phyloP scores from a whole-genome alignment of 768 basidiomycete species.

The Serendipita indica region DNA sequence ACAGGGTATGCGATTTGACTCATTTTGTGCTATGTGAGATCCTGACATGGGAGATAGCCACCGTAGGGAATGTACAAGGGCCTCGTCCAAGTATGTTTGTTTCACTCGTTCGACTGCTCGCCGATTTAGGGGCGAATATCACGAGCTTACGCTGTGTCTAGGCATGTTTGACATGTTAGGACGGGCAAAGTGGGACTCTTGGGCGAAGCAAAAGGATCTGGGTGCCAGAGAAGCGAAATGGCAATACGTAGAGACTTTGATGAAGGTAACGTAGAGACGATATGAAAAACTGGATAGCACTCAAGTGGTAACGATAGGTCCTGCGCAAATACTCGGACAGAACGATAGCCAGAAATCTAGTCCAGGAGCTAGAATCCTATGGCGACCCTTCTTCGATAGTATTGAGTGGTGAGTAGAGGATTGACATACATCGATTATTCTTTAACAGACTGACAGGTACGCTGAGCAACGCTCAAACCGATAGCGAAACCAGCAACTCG shows the following conservation, averaged over 20 bases:
- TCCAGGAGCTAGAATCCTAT: constrained; percentile 64
- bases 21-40: too few relatives aligned
- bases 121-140: too few relatives aligned
- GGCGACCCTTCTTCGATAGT: constrained; percentile 49
- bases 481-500: constrained; percentile 10
- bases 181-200: constrained; percentile 93
- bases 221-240: constrained; percentile 69
- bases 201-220: constrained; percentile 84
- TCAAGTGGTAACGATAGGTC: constrained; percentile 36
- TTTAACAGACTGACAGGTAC: constrained; percentile 45
- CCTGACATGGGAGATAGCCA: constrained; percentile 38
- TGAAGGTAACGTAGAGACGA: constrained; percentile 40
- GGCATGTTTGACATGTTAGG: constrained; percentile 88
- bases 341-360: constrained; percentile 57
- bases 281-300: neutral
- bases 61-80: constrained; percentile 70
- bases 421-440: neutral
- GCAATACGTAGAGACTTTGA: constrained; percentile 73
- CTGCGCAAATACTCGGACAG: constrained; percentile 72
- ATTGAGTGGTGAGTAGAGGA: constrained; percentile 39
- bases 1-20: constrained; percentile 50
- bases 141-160: too few relatives aligned
- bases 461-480: constrained; percentile 31
- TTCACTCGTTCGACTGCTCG: too few relatives aligned
- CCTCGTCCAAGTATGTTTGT: constrained; percentile 67